Evolutionary conservation across 2,329 filamentous ascomycete genomes (phyloP).

Genomic region (Trematosphaeria pertusa): DNA sequence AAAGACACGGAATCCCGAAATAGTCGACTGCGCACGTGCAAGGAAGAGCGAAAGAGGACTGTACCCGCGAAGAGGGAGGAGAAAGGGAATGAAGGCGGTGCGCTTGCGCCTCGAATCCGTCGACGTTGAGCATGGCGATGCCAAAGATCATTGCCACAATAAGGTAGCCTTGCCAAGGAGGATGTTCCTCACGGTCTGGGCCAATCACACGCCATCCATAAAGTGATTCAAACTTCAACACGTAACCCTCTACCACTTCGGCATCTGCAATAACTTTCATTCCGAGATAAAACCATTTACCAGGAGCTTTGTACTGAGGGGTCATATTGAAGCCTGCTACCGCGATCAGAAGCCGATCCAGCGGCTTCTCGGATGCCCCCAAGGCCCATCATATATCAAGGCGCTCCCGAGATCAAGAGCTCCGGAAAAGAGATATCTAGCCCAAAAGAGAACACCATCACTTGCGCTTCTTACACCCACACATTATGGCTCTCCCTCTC

Average conservation of each 20-base stretch:
- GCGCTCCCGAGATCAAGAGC: too few species aligned
- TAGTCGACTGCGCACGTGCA: background rate
- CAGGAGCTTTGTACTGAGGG: too few species aligned
- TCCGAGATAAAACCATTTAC: too few species aligned
- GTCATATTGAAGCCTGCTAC: too few species aligned
- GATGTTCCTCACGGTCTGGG: background rate
- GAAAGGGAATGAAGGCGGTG: background rate
- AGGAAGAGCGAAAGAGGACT: background rate
- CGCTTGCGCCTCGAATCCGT: constrained; percentile 9
- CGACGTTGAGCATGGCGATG: constrained; percentile 4
- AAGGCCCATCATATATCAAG: too few species aligned
- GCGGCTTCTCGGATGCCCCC: too few species aligned
- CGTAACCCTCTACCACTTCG: background rate
- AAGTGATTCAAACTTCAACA: constrained; percentile 9
- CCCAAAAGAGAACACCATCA: too few species aligned
- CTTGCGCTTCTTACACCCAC: background rate
- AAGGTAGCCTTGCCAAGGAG: too few species aligned
- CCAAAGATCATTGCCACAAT: too few species aligned
- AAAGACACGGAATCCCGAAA: constrained; percentile 3
- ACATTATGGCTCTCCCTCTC: background rate
- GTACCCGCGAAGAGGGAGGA: background rate
- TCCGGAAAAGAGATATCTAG: too few species aligned
- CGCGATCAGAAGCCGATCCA: too few species aligned
- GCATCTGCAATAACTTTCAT: too few species aligned
- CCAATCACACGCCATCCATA: constrained; percentile 8